Evolutionary conservation across 2,329 filamentous ascomycete species (phyloP).

Genomic region (Hypoxylon sp.): DNA sequence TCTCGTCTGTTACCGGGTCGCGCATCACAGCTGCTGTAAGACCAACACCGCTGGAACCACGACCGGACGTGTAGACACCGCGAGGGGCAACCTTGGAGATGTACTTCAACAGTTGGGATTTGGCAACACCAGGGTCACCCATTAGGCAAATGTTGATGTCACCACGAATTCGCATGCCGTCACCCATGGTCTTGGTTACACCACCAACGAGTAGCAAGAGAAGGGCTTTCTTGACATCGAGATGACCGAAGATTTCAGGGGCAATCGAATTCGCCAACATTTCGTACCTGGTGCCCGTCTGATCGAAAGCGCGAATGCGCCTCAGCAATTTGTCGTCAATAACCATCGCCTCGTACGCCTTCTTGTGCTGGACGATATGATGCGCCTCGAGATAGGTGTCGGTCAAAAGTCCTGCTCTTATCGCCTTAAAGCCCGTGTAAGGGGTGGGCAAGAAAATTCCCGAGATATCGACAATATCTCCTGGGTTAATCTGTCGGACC

Average conservation of each 20-base stretch:
- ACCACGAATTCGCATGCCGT: slow-evolving; percentile 98
- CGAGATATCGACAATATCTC: slow-evolving; percentile 91
- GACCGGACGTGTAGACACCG: slow-evolving; percentile 83
- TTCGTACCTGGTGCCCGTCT: slow-evolving; percentile 92
- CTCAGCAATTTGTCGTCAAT: slow-evolving; percentile 81
- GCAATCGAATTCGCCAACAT: slow-evolving; percentile 95
- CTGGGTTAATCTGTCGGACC: slow-evolving; percentile 87
- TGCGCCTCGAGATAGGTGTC: slow-evolving; percentile 98
- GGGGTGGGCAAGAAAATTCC: slow-evolving; percentile 97
- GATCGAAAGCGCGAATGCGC: slow-evolving; percentile 84
- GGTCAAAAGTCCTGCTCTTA: slow-evolving; percentile 92
- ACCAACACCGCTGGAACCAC: slow-evolving; percentile 83
- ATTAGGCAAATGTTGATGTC: slow-evolving; percentile 99
- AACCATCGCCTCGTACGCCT: slow-evolving; percentile 91
- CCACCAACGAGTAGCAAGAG: slow-evolving; percentile 95
- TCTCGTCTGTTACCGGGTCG: slow-evolving; percentile 83
- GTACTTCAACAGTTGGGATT: slow-evolving; percentile 97
- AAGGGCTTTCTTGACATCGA: slow-evolving; percentile 97
- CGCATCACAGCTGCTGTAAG: slow-evolving; percentile 85
- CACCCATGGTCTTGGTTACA: slow-evolving; percentile 94
- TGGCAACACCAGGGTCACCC: slow-evolving; percentile 99
- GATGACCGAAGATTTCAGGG: slow-evolving; percentile 94
- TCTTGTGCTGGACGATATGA: slow-evolving; percentile 94
- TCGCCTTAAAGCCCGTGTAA: slow-evolving; percentile 98
- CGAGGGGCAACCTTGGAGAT: slow-evolving; percentile 97